A percentile compares a stretch with the other conserved stretches of the same genome.
These are phyloP conservation scores for Gomphus bonarii DNA, from an alignment of 1,284 basidiomycete species.

Conservation along the genomic window DNA sequence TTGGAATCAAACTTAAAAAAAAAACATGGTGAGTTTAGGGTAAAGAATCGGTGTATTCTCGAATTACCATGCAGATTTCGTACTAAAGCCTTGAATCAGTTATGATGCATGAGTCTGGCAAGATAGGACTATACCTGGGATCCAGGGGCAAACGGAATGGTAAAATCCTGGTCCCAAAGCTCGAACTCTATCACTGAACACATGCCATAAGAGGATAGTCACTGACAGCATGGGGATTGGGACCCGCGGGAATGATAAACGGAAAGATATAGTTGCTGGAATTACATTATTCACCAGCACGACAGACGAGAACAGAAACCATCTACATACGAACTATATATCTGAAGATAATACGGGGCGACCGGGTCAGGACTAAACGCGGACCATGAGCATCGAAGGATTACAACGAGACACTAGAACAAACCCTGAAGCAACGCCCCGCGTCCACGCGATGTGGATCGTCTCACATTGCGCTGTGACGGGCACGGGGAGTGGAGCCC, in stretches of 20 bases:
- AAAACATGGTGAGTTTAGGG: conserved; percentile 3
- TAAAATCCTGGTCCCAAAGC: conserved; percentile 33
- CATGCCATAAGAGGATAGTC: not conserved
- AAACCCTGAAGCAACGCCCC: conserved; percentile 37
- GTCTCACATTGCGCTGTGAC: conserved; percentile 42
- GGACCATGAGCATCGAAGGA: not conserved
- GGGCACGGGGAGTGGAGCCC: not conserved
- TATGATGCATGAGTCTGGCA: not conserved
- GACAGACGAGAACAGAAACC: not conserved
- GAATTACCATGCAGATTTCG: conserved; percentile 52
- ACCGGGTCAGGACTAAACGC: not conserved
- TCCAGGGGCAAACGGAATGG: conserved; percentile 45
- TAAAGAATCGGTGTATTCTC: not conserved
- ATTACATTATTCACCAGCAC: not conserved
- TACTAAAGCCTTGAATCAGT: conserved; percentile 26
- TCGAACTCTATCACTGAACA: not conserved
- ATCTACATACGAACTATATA: conserved; percentile 4
- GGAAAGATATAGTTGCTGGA: conserved; percentile 6
- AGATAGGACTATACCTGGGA: conserved; percentile 30
- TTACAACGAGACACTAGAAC: conserved; percentile 11
- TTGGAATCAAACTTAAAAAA: conserved; percentile 37
- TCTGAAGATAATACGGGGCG: conserved; percentile 6
- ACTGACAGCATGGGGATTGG: not conserved
- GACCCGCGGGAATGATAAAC: conserved; percentile 1
- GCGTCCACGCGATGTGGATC: conserved; percentile 39